A percentile compares a stretch with the other conserved stretches of the same genome.
phyloP scores from a whole-genome alignment of 2,329 filamentous ascomycete genomes.

The Sporothrix dimorphospora region DNA sequence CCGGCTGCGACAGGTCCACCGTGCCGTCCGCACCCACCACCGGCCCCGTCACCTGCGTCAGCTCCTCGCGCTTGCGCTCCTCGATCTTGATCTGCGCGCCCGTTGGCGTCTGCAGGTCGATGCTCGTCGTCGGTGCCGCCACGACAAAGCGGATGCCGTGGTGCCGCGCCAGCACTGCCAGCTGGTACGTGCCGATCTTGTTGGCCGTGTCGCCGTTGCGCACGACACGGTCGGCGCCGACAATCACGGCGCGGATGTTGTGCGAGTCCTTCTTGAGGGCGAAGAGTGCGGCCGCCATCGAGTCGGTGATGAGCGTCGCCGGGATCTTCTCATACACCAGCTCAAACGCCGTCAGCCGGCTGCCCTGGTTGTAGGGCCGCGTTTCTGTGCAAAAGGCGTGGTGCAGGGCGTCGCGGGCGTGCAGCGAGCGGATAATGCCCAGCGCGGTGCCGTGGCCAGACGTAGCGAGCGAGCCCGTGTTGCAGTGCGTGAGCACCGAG shows the following conservation, averaged over 20 bases:
- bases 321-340: conserved; percentile 93
- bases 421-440: conserved; percentile 86
- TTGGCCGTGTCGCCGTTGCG: conserved; percentile 98
- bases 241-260: conserved; percentile 83
- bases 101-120: conserved; percentile 78
- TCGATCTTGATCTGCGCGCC: conserved; percentile 88
- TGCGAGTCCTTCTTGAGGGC: conserved; percentile 61
- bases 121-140: conserved; percentile 90
- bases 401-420: conserved; percentile 65
- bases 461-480: conserved; percentile 94
- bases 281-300: conserved; percentile 91
- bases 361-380: conserved; percentile 96
- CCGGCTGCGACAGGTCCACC: conserved; percentile 60
- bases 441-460: conserved; percentile 97
- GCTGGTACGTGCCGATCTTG: conserved; percentile 93
- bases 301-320: conserved; percentile 90
- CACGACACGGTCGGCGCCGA: conserved; percentile 92
- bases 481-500: conserved; percentile 95
- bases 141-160: conserved; percentile 95
- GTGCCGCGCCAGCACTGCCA: conserved; percentile 85
- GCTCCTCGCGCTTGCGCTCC: conserved; percentile 77
- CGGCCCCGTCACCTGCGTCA: conserved; percentile 83
- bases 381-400: conserved; percentile 98
- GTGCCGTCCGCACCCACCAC: conserved; percentile 65
- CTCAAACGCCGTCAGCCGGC: conserved; percentile 91